Base-by-base conservation (phyloP, 1,284 basidiomycete species). In the Coniferiporia sulphurascens region DNA sequence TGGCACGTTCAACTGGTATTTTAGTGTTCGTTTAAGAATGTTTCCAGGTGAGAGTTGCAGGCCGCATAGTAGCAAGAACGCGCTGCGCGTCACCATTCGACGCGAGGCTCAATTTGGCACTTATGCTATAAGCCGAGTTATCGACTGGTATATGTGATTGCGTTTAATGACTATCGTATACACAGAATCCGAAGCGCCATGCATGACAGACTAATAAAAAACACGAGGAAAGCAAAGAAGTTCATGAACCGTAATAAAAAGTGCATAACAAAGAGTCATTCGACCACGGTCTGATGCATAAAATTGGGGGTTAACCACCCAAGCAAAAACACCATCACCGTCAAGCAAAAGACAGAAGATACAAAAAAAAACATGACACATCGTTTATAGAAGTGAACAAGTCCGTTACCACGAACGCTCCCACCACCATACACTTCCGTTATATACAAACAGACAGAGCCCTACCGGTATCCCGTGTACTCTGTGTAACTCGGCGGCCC, bases 1-100 rank as follows among this genome's bases (percentile, higher is more conserved):
- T 89, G 38, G 21, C 35, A 49, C 34, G 22, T 4, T 10, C 12
- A 34, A 12, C 52, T 3, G 35, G 17, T 4, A 6, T 53, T 9
- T 2, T 9, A 17, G 27, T 21, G 46, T 3, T 21, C 27, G 27
- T 5, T 5, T 27, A 5, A 5, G 2, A 27, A 27, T 27, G 27
- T 27, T 27, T 27, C 27, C 5, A 27, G 27, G 46, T 21, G 46
- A 32, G 10, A 12, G 19, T 48, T 48, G 27, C 38, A 41, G 15
- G 7, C 38, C 15, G 38, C 12, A 12, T 15, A 8, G 7, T 7
- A 6, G 36, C 7, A 6, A 38, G 7, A 38, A 13, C 36, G 13
- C 36, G 36, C 27, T 27, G 27, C 27, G 27, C 27, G 27, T 27
- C 27, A 27, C 27, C 5, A 27, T 27, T 27, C 27, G 27, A 27